phyloP scores from a whole-genome alignment of 106 monocot species.

The Dendrobium officinale region DNA sequence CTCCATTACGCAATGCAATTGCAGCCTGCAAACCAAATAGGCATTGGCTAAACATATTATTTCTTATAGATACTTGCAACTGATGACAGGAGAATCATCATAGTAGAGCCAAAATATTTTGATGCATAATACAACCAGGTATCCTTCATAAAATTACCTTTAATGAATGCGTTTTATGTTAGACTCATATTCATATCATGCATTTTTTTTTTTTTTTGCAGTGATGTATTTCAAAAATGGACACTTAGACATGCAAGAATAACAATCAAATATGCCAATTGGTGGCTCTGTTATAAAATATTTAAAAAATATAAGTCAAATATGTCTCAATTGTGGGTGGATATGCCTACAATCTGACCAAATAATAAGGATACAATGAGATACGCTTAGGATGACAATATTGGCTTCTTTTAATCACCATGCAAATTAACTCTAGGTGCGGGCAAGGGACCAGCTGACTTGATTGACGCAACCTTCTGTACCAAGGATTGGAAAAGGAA shows the following conservation, averaged over 20 bases:
- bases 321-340: no score
- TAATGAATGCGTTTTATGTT: not conserved
- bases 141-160: not conserved
- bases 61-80: not conserved
- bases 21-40: slow-evolving; percentile 43
- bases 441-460: not conserved
- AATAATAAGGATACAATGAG: not conserved
- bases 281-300: not conserved
- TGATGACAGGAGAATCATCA: not conserved
- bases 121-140: not conserved
- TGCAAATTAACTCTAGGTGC: not conserved
- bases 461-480: not conserved
- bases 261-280: not conserved
- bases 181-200: not conserved
- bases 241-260: not conserved
- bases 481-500: not conserved
- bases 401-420: not conserved
- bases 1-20: slow-evolving; percentile 44
- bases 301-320: not conserved
- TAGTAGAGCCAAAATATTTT: not conserved
- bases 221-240: not conserved
- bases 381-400: not conserved
- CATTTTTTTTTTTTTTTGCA: not conserved
- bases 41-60: not conserved
- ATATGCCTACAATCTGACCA: not conserved